Percentiles rank a stretch among this genome's conserved stretches.
phyloP scores from a whole-genome alignment of 2,329 filamentous ascomycete genomes.

The Gyromitra esculenta region DNA sequence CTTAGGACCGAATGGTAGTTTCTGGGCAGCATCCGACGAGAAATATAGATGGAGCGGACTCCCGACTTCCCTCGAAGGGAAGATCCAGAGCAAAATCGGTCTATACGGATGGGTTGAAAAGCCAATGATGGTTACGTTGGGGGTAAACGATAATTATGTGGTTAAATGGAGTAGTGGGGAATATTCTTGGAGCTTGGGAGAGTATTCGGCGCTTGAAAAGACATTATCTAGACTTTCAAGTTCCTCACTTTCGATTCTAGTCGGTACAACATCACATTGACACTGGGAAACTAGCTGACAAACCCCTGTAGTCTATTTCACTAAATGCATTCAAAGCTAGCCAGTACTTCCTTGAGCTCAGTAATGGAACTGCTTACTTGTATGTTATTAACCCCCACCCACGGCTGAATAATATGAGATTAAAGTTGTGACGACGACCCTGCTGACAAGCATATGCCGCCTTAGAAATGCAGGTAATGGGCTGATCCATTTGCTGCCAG shows the following conservation, averaged over 20 bases:
- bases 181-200: background rate
- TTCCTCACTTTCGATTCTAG: background rate
- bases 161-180: background rate
- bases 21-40: background rate
- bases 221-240: too few species aligned
- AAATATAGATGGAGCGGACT: background rate
- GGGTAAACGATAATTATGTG: background rate
- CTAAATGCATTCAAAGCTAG: background rate
- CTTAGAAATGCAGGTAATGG: background rate
- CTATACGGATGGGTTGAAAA: background rate
- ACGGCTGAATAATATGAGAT: background rate
- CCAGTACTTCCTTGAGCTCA: background rate
- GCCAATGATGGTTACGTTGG: background rate
- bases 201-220: background rate
- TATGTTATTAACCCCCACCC: background rate
- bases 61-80: background rate
- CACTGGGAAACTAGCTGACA: background rate
- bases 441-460: background rate
- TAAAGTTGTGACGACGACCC: background rate
- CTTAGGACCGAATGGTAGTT: background rate
- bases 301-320: background rate
- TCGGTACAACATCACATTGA: background rate
- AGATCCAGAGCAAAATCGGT: background rate
- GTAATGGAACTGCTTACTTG: background rate
- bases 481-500: background rate